Conservation (phyloP, 305 asterid genomes). For the Coffea humblotiana region DNA sequence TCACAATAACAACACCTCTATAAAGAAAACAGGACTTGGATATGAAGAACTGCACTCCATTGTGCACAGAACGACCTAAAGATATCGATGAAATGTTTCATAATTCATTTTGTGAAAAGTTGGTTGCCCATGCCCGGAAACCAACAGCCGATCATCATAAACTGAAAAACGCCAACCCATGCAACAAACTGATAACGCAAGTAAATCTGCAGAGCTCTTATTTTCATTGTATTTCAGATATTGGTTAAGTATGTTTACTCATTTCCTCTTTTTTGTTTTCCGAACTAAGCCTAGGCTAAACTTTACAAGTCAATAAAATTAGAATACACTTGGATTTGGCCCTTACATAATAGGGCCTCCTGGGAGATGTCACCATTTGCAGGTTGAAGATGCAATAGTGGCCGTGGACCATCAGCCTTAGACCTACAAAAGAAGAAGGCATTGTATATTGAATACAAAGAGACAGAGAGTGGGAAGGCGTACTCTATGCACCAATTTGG, state of each 20-base stretch:
- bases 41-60: too few species aligned
- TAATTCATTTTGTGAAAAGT: too few species aligned
- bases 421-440: conserved; percentile 45
- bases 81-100: too few species aligned
- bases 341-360: conserved; percentile 47
- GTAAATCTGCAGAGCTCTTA: neutral
- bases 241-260: neutral
- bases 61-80: too few species aligned
- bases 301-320: neutral
- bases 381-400: conserved; percentile 20
- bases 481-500: neutral
- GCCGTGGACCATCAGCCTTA: conserved; percentile 35
- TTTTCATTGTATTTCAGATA: neutral
- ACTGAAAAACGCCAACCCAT: too few species aligned
- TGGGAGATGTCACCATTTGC: conserved; percentile 43
- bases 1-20: too few species aligned
- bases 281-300: neutral
- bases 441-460: neutral
- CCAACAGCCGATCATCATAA: too few species aligned
- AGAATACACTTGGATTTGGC: conserved; percentile 22
- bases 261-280: neutral
- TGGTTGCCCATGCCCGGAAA: too few species aligned
- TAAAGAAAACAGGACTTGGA: too few species aligned
- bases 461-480: neutral
- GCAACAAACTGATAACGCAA: neutral